Base-by-base conservation (phyloP, 2,329 filamentous ascomycete genomes). In the Lecanoromycetidae sp. region DNA sequence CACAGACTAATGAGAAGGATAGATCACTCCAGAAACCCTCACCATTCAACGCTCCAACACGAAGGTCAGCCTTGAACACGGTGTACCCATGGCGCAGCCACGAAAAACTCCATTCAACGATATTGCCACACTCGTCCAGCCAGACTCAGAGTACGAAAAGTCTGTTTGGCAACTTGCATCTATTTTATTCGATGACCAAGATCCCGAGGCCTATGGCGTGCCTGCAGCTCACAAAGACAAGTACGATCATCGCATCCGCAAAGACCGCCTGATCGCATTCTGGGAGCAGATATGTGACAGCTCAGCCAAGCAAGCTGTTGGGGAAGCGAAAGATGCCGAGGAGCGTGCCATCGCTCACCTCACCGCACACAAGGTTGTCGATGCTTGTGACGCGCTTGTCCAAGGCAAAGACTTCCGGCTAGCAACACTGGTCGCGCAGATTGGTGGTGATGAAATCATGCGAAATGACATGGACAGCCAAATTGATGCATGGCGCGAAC, bases 101-200 rank as follows among this genome's bases (percentile, higher is more conserved):
- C 64, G 60, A 30, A 60, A 64, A 1, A 61, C 71, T 48, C 65
- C 67, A 1, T 71, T 80, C 49, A 67, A 67, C 13, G 63, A 71
- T 8, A 67, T 79, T 47, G 69, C 69, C 22, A 62, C 68, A 43
- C 58, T 61, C 15, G 63, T 65, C 10, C 57, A 64, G 33, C 64
- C 51, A 27, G 59, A 61, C 45, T 65, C 66, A 12, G 50, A 52
- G 17, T 77, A 86, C 48, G 86, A 93, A 63, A 77, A 79, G 57
- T 71, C 79, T 12, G 79, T 91, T 1, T 98, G 93, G 91, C 76
- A 86, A 51, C 71, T 98, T 29, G 82, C 86, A 1, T 84, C 84
- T 48, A 80, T 95, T 30, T 73, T 98, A 3, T 98, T 94, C 58
- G 71, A 79, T n/a, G 63, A 68, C 8, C 64, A 69, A 17, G 62